Conservation (phyloP, 2,329 filamentous ascomycete species). For the Emergomyces africanus region DNA sequence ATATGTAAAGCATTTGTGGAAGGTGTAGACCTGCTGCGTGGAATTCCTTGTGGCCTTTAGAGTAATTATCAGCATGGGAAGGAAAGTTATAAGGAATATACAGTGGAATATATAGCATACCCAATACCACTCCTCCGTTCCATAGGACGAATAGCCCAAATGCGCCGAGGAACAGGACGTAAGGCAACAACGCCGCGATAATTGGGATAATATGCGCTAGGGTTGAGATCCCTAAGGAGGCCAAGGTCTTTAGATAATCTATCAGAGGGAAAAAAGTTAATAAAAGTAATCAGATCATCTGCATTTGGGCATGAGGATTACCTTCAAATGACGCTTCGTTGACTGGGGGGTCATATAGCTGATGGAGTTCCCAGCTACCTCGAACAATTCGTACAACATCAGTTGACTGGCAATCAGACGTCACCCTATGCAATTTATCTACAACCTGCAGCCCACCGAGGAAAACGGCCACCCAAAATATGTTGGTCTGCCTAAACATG, state of each 20-base stretch:
- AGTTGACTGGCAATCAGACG: slow-evolving; percentile 17
- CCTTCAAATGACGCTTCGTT: slow-evolving; percentile 38
- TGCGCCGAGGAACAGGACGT: slow-evolving; percentile 47
- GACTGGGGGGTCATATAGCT: slow-evolving; percentile 39
- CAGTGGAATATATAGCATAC: slow-evolving; percentile 31
- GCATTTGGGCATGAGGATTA: slow-evolving; percentile 14
- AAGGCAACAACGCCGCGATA: slow-evolving; percentile 34
- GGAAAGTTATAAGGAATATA: neutral
- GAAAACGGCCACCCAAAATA: slow-evolving; percentile 69
- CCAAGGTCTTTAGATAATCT: slow-evolving; percentile 38
- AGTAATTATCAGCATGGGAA: slow-evolving; percentile 15
- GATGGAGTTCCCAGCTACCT: slow-evolving; percentile 25
- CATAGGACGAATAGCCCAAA: slow-evolving; percentile 68
- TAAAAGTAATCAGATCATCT: neutral
- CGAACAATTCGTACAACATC: slow-evolving; percentile 16
- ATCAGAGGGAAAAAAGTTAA: neutral
- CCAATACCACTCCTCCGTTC: slow-evolving; percentile 88
- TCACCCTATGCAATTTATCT: slow-evolving; percentile 20
- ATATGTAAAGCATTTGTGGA: slow-evolving; percentile 90
- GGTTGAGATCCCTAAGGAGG: slow-evolving; percentile 53
- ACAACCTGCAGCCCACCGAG: slow-evolving; percentile 33
- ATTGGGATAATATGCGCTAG: slow-evolving; percentile 30
- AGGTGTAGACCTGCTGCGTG: slow-evolving; percentile 82
- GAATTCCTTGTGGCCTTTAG: slow-evolving; percentile 76
- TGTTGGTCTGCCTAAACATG: slow-evolving; percentile 82